These are phyloP conservation scores for Pleurotus pulmonarius DNA, from an alignment of 768 basidiomycete species.

Conservation along the genomic window DNA sequence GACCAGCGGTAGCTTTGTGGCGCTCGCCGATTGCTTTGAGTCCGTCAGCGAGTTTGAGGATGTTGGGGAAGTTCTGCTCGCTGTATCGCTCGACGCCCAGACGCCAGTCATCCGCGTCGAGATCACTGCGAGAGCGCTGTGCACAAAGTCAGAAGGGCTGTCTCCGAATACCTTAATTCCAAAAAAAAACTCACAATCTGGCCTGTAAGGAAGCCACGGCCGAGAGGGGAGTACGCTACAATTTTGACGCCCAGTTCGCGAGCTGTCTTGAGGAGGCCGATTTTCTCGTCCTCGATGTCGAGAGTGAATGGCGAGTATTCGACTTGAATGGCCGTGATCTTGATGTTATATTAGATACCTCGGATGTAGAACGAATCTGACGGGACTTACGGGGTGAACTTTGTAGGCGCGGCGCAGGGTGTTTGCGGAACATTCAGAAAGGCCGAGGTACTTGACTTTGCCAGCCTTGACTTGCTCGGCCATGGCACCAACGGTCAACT, in stretches of 20 bases:
- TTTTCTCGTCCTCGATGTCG: constrained; percentile 37
- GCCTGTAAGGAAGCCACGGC: constrained; percentile 47
- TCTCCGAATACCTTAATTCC: constrained; percentile 10
- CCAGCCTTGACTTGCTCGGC: constrained; percentile 50
- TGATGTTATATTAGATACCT: too few relatives aligned
- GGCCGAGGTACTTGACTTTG: constrained; percentile 46
- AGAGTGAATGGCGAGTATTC: constrained; percentile 38
- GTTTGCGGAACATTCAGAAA: constrained; percentile 46
- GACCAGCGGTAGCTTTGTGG: constrained; percentile 31
- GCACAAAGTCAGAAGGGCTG: background rate
- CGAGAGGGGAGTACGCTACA: constrained; percentile 48
- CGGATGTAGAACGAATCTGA: constrained; percentile 12
- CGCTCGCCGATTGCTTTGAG: constrained; percentile 22
- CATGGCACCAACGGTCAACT: constrained; percentile 45
- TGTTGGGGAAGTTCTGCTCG: constrained; percentile 26
- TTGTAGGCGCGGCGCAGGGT: constrained; percentile 48
- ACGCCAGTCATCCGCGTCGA: constrained; percentile 38
- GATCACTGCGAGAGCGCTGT: constrained; percentile 31
- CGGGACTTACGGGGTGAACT: constrained; percentile 42
- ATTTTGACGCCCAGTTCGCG: constrained; percentile 40
- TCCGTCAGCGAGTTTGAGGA: constrained; percentile 29
- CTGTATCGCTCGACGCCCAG: constrained; percentile 22
- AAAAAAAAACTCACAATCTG: constrained; percentile 25
- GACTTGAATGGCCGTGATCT: constrained; percentile 43
- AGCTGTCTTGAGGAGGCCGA: constrained; percentile 32